Base-by-base conservation (phyloP, 306 rosid genomes). In the Lathyrus tuberosus region DNA sequence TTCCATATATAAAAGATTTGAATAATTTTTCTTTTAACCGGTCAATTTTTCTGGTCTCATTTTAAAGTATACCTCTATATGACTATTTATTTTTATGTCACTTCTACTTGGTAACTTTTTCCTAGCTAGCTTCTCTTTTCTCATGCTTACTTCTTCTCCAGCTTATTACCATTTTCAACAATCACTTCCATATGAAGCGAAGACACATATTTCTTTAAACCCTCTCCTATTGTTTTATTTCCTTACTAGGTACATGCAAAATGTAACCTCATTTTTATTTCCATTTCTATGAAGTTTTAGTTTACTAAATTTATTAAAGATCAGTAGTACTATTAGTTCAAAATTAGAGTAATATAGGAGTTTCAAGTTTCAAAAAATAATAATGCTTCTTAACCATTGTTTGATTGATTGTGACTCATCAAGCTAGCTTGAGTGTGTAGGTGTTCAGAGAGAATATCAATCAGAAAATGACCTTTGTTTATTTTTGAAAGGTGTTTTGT, bases 361-460 rank as follows among this genome's bases (percentile, higher is more conserved):
- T 35, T 73, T 44, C 67, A 65, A 57, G 46, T 47, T 57, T 67
- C 52, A 80, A 75, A 65, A 57, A 28, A 75, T 69, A 49, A 9
- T 49, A 59, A 40, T 64, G 30, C 31, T 59, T 52, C 5, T 28
- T 24, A 57, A 51, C 68, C 30, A 37, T 41, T 74, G 24, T 56
- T 66, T 68, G 66, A 65, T 73, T 87, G 87, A 80, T 82, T 10
- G 74, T 66, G 81, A 80, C 81, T 33, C 52, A 37, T 82, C 80
- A 42, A 31, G 54, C 57, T 66, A 48, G 77, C 64, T 58, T 61
- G 16, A 56, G 59, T 53, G 57, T 16, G 4, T 65, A 65, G 63
- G 38, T 17, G 42, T 22, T 51, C 76, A 49, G 67, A 70, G 26
- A 61, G 28, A 13, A 74, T n/a, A 38, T 69, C 67, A 49, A 80